Evolutionary conservation across 169 alveolate species (phyloP).

Genomic region (Babesia bovis): DNA sequence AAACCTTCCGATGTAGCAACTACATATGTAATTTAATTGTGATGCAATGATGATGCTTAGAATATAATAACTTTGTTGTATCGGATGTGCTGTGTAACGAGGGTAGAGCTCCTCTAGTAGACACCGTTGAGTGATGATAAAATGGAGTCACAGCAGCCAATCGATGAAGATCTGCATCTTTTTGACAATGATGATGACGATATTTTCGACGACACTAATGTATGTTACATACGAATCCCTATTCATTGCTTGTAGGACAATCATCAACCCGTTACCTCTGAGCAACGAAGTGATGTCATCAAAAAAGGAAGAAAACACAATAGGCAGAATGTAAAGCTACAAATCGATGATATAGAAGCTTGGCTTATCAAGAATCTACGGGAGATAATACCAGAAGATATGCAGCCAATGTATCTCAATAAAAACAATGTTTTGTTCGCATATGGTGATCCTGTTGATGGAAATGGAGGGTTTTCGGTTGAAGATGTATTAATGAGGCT

Average conservation of each 20-base stretch:
- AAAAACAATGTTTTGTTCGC: slow-evolving; percentile 55
- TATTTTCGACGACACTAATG: background rate
- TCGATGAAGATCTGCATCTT: no score
- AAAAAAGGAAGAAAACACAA: background rate
- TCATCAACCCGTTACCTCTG: background rate
- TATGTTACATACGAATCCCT: background rate
- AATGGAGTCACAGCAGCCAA: no score
- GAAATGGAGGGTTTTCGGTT: background rate
- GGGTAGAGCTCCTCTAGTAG: no score
- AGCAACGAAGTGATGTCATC: background rate
- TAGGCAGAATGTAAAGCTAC: background rate
- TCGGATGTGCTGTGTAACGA: no score
- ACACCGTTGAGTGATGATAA: no score
- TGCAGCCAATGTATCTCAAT: slow-evolving; percentile 61
- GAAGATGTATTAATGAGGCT: slow-evolving; percentile 14
- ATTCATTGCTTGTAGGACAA: background rate
- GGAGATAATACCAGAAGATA: slow-evolving; percentile 42
- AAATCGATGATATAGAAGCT: slow-evolving; percentile 35
- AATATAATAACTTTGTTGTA: no score
- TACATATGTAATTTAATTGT: no score
- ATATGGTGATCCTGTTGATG: background rate
- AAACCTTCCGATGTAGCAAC: no score
- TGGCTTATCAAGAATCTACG: slow-evolving; percentile 44
- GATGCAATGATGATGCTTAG: no score
- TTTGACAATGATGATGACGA: slow-evolving; percentile 6